phyloP scores from a whole-genome alignment of 1,139 yeast species.

The Petasospora rhodanensis region DNA sequence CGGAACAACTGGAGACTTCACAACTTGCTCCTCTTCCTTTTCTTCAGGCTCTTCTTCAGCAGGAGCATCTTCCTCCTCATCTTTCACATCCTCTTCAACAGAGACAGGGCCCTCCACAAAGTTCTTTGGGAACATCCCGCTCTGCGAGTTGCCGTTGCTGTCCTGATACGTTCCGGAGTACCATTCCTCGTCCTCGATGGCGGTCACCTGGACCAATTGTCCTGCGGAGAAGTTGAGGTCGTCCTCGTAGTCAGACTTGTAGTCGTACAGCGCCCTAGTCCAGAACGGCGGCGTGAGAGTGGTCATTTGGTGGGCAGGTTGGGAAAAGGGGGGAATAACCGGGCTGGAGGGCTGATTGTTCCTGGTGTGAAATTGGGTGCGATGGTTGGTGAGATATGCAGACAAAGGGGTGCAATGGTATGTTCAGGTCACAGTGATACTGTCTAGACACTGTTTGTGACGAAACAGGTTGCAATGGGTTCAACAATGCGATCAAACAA shows the following conservation, averaged over 20 bases:
- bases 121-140: conserved; percentile 86
- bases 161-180: conserved; percentile 62
- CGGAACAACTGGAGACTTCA: not conserved
- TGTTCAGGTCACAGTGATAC: no score
- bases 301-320: no score
- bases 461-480: no score
- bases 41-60: not conserved
- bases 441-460: no score
- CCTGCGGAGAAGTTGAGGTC: conserved; percentile 71
- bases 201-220: conserved; percentile 67
- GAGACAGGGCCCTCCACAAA: conserved; percentile 48
- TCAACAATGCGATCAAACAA: no score
- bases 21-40: not conserved
- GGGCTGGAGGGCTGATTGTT: no score
- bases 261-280: conserved; percentile 67
- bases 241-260: conserved; percentile 76
- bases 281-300: conserved; percentile 57
- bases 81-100: not conserved
- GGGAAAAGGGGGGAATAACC: no score
- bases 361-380: no score
- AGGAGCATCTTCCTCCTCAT: conserved; percentile 1
- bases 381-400: no score
- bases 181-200: conserved; percentile 90
- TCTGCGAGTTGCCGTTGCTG: conserved; percentile 31
- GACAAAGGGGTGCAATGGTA: no score